Conservation (phyloP, 306 rosid genomes). For the Citrullus colocynthis region DNA sequence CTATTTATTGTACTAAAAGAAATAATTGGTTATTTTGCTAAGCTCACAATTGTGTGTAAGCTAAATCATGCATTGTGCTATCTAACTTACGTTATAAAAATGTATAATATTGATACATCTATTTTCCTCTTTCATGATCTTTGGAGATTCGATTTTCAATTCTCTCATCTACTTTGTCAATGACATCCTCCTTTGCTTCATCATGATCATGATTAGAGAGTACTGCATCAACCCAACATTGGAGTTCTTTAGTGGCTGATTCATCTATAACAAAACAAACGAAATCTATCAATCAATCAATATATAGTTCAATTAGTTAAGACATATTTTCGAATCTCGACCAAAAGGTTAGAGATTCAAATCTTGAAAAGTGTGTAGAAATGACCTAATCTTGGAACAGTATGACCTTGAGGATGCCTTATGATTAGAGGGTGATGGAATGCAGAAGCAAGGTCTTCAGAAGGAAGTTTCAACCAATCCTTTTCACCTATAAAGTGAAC, state of each 20-base stretch:
- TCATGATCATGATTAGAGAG: background rate
- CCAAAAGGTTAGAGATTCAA: too few species aligned
- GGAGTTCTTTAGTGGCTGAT: conserved; percentile 24
- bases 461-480: conserved; percentile 71
- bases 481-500: conserved; percentile 76
- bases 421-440: conserved; percentile 54
- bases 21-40: too few species aligned
- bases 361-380: too few species aligned
- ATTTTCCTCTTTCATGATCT: background rate
- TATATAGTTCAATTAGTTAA: too few species aligned
- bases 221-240: conserved; percentile 16
- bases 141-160: background rate
- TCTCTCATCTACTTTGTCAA: background rate
- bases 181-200: background rate
- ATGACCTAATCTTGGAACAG: conserved; percentile 72
- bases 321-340: too few species aligned
- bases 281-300: too few species aligned
- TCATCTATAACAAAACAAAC: conserved; percentile 34
- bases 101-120: background rate
- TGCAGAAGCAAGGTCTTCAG: conserved; percentile 60
- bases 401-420: conserved; percentile 84
- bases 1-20: too few species aligned
- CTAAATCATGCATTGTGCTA: background rate
- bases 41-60: too few species aligned
- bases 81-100: background rate